Percentiles rank a stretch among this genome's conserved stretches.
Evolutionary conservation across 768 basidiomycete genomes (phyloP).

Genomic region (Hirschioporus abietinus): DNA sequence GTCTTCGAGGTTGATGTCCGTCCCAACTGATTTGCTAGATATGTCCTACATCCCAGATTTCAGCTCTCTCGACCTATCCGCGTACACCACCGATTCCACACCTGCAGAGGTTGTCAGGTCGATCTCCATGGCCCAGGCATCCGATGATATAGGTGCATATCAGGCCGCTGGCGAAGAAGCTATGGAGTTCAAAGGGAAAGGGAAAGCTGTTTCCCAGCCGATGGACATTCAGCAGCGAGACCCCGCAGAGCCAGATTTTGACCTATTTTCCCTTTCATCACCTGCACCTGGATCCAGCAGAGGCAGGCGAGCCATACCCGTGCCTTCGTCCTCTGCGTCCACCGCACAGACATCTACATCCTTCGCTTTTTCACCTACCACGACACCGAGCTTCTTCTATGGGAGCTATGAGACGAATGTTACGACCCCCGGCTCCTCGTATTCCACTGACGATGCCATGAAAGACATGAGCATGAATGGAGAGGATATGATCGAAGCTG

Average conservation of each 20-base stretch:
- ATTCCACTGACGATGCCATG: conserved; percentile 9
- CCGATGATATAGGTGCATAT: not conserved
- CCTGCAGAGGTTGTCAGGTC: conserved; percentile 1
- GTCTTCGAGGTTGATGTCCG: not conserved
- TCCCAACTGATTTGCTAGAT: conserved; percentile 9
- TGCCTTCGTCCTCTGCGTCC: conserved; percentile 23
- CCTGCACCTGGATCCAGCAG: conserved; percentile 27
- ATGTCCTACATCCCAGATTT: conserved; percentile 17
- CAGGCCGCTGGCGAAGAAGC: not conserved
- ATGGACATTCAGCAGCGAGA: conserved; percentile 39
- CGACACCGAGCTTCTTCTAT: conserved; percentile 7
- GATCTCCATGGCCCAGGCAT: not conserved
- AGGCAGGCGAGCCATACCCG: conserved; percentile 21
- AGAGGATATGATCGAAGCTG: conserved; percentile 13
- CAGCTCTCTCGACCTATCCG: not conserved
- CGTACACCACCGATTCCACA: not conserved
- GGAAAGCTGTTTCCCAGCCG: conserved; percentile 51
- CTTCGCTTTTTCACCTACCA: conserved; percentile 12
- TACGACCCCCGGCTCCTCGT: conserved; percentile 9
- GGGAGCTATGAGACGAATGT: not conserved
- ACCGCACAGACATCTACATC: conserved; percentile 23
- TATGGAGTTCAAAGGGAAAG: conserved; percentile 34
- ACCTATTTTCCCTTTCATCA: conserved; percentile 25
- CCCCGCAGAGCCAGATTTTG: conserved; percentile 29
- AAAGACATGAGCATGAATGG: conserved; percentile 9